phyloP scores from a whole-genome alignment of 2,329 filamentous ascomycete genomes.

The Pestalotiopsis sp. region DNA sequence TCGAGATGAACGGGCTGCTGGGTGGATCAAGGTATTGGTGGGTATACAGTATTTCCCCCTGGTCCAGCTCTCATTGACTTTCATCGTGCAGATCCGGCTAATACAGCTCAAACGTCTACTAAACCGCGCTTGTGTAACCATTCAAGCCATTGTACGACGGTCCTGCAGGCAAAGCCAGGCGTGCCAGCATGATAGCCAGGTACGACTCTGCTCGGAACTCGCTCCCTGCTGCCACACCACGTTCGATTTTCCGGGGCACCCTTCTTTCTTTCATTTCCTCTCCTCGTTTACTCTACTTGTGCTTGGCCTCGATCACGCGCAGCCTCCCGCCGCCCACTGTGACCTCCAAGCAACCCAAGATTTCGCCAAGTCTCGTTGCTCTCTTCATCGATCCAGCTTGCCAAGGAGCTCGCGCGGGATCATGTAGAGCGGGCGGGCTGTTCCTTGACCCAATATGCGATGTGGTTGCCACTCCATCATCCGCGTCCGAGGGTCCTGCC shows the following conservation, averaged over 20 bases:
- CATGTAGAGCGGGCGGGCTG: background rate
- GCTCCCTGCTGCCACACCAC: background rate
- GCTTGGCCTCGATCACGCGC: background rate
- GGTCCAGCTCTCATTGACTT: background rate
- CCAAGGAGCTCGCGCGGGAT: background rate
- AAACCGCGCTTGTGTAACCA: background rate
- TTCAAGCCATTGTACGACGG: background rate
- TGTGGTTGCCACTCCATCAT: background rate
- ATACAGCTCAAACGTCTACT: background rate
- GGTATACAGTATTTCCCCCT: background rate
- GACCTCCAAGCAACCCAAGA: background rate
- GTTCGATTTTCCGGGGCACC: background rate
- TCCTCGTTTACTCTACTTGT: background rate
- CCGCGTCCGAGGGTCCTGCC: background rate
- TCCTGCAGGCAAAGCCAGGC: too few species aligned
- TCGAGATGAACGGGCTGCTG: too few species aligned
- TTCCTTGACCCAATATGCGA: background rate
- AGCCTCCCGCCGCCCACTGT: background rate
- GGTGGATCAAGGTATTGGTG: background rate
- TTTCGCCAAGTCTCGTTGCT: background rate
- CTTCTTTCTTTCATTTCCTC: background rate
- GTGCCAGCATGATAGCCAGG: background rate
- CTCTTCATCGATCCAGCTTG: background rate
- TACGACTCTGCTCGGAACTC: background rate
- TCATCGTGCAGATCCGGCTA: background rate